Base-by-base conservation (phyloP, 495 filamentous ascomycete species). In the Podospora pseudocomata region DNA sequence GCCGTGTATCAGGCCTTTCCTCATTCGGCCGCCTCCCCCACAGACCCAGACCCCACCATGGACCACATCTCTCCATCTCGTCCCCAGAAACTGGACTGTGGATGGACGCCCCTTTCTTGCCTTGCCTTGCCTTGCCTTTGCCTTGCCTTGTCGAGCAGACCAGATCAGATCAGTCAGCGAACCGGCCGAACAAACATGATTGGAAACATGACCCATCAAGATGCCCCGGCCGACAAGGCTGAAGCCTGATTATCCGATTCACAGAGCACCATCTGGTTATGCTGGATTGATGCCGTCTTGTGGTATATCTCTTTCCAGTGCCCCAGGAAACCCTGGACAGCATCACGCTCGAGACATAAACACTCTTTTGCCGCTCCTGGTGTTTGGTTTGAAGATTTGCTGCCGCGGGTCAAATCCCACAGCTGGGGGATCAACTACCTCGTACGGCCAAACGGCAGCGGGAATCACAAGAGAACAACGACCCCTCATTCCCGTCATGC, bases 1-100 rank as follows among this genome's bases (percentile, higher is more conserved):
- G 71, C 70, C 65, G 66, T 72, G 77, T 79, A 53, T 79, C 77
- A 79, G 70, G 59, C 76, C 71, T 78, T 77, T 11, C 77, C 75
- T 11, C 58, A 73, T 77, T 67, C 32, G 66, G 71, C 19, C 62
- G 7, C 32, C 65, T 49, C 63, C 70, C 70, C 64, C 70, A 71
- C 69, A 20, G 20, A 59, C 66, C 65, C 44, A 71, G 66, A 65
- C 69, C 68, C 23, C 53, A 49, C 39, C 39, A 11, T 49, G 9
- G 9, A 49, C 39, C 6, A 0, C 39, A 49, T 49, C 39, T 49
- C 39, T 5, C 9, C 39, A 49, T 49, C 39, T 49, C 39, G 39
- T 49, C 39, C 39, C 39, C 13, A 49, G 39, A 18, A 49, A 49
- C 39, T 49, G 39, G 39, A 49, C 39, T 16, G 15, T 49, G 39